phyloP scores from a whole-genome alignment of 2,329 filamentous ascomycete species.

The Fusarium marasasianum region DNA sequence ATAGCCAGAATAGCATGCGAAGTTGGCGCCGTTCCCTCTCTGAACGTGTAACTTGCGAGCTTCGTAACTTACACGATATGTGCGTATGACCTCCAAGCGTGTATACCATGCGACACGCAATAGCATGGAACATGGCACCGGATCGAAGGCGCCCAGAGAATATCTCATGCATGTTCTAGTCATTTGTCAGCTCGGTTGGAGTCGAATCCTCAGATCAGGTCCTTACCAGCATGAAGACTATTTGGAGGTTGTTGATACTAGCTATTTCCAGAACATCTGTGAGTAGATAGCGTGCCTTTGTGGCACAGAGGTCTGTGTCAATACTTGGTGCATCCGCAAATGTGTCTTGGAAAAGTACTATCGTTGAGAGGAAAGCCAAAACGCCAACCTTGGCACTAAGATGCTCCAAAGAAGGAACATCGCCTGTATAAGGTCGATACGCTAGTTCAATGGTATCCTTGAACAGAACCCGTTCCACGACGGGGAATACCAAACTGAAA shows the following conservation, averaged over 20 bases:
- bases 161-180: slow-evolving; percentile 51
- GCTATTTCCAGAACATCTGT: slow-evolving; percentile 54
- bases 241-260: slow-evolving; percentile 56
- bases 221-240: slow-evolving; percentile 59
- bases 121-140: slow-evolving; percentile 54
- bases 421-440: slow-evolving; percentile 47
- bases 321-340: slow-evolving; percentile 34
- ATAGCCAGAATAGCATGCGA: slow-evolving; percentile 62
- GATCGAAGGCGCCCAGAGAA: slow-evolving; percentile 58
- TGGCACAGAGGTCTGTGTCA: slow-evolving; percentile 53
- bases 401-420: slow-evolving; percentile 35
- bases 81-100: slow-evolving; percentile 57
- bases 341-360: slow-evolving; percentile 34
- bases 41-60: slow-evolving; percentile 17
- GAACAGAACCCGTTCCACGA: slow-evolving; percentile 59
- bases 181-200: slow-evolving; percentile 31
- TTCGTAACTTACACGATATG: slow-evolving; percentile 10
- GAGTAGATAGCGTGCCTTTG: slow-evolving; percentile 54
- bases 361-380: slow-evolving; percentile 57
- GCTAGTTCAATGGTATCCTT: slow-evolving; percentile 55
- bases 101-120: slow-evolving; percentile 59
- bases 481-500: slow-evolving; percentile 57
- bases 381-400: slow-evolving; percentile 57
- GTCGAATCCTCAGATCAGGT: fast-evolving
- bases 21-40: slow-evolving; percentile 48